Conservation (phyloP, 1,284 basidiomycete species). For the Ustilago nuda region DNA sequence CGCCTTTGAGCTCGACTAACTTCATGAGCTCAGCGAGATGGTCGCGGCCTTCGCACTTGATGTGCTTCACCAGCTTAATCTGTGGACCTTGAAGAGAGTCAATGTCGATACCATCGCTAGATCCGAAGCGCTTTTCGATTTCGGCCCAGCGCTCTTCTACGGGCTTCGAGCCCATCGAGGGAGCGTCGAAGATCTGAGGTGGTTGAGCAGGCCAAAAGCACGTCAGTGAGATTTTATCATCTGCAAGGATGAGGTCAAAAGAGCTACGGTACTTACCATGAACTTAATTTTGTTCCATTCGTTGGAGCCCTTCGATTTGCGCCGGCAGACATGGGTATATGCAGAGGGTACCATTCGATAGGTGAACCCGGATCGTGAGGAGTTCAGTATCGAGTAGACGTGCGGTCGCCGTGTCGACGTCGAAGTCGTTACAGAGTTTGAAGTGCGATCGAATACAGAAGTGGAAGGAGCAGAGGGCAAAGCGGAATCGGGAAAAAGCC, state of each 20-base stretch:
- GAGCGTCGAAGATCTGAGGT: slow-evolving; percentile 76
- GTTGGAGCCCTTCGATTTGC: slow-evolving; percentile 75
- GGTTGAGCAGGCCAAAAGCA: not conserved
- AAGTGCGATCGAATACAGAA: not conserved
- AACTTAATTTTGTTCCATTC: slow-evolving; percentile 76
- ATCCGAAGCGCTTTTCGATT: slow-evolving; percentile 73
- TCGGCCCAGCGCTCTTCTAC: slow-evolving; percentile 75
- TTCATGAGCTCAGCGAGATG: slow-evolving; percentile 75
- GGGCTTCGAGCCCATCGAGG: slow-evolving; percentile 72
- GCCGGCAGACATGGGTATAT: slow-evolving; percentile 72
- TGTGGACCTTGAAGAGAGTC: slow-evolving; percentile 64
- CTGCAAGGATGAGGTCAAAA: not conserved
- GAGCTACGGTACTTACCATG: slow-evolving; percentile 71
- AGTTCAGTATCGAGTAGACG: slow-evolving; percentile 12
- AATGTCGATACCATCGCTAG: slow-evolving; percentile 58
- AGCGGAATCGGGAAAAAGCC: slow-evolving; percentile 18
- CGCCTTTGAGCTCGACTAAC: slow-evolving; percentile 74
- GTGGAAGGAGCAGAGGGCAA: slow-evolving; percentile 14
- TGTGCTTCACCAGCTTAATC: slow-evolving; percentile 74
- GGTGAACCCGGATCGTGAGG: slow-evolving; percentile 7
- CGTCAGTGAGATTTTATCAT: not conserved
- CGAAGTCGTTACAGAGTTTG: not conserved
- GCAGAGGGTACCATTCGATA: slow-evolving; percentile 66
- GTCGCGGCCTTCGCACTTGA: slow-evolving; percentile 72
- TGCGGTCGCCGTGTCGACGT: slow-evolving; percentile 21